Conservation (phyloP, 306 rosid genomes). For the Acacia melanoxylon region DNA sequence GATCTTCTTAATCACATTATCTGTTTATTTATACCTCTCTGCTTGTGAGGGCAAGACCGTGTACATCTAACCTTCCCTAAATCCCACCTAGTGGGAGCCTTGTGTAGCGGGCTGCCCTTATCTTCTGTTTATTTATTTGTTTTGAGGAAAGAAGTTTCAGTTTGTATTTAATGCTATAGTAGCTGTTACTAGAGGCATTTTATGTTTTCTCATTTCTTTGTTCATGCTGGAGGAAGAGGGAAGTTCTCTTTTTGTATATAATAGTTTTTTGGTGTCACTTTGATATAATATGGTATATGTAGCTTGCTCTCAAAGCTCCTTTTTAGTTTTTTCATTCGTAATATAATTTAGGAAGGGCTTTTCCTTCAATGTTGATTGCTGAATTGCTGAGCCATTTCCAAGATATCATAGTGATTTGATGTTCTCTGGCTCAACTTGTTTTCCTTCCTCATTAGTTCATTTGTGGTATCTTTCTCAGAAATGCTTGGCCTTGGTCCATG, state of each 20-base stretch:
- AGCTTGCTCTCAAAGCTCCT: not conserved
- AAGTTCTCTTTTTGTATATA: not conserved
- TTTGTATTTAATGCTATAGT: not conserved
- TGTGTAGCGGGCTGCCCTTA: too few species aligned
- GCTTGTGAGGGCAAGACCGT: accelerated
- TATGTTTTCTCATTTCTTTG: not conserved
- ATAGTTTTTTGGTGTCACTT: not conserved
- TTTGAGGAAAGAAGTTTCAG: not conserved
- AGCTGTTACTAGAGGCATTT: constrained; percentile 19
- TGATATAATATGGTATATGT: not conserved
- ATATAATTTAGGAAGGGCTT: not conserved
- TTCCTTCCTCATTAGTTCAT: constrained; percentile 10
- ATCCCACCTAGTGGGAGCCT: too few species aligned
- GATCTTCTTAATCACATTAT: not conserved
- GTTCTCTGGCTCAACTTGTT: not conserved
- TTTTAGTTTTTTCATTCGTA: not conserved
- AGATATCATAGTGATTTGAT: not conserved
- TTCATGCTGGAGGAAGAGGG: not conserved
- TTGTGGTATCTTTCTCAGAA: not conserved
- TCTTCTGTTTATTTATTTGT: not conserved
- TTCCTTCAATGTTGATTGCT: not conserved
- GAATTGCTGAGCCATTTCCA: not conserved
- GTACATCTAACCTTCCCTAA: too few species aligned
- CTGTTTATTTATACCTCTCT: not conserved
- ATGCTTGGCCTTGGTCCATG: constrained; percentile 10